Evolutionary conservation across 108 stramenopile genomes (phyloP).

Genomic region (Nitzschia putrida): DNA sequence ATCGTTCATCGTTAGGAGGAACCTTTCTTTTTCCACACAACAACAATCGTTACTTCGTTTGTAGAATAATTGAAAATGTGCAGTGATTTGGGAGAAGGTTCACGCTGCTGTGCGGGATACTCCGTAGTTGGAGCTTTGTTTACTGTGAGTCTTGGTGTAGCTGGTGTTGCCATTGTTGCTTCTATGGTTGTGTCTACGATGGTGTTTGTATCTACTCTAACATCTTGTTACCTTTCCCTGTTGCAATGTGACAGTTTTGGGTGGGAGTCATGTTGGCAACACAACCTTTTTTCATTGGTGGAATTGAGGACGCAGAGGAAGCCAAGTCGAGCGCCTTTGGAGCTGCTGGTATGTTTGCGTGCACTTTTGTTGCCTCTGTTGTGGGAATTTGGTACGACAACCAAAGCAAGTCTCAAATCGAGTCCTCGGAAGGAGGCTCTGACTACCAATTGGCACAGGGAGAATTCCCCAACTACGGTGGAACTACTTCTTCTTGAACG

Average conservation of each 20-base stretch:
- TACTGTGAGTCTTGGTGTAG: constrained; percentile 62
- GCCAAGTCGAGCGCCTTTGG: constrained; percentile 77
- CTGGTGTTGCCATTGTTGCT: not conserved
- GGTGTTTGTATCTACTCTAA: not conserved
- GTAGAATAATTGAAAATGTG: constrained; percentile 47
- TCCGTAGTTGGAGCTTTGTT: constrained; percentile 80
- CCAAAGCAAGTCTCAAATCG: constrained; percentile 23
- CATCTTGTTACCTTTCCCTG: not conserved
- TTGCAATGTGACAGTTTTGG: constrained; percentile 41
- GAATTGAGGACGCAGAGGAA: constrained; percentile 69
- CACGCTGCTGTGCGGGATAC: constrained; percentile 81
- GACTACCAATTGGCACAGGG: constrained; percentile 49
- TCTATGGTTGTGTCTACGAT: not conserved
- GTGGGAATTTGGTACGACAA: constrained; percentile 60
- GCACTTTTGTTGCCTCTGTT: constrained; percentile 57
- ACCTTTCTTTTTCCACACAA: too few species aligned
- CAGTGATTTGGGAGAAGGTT: constrained; percentile 73
- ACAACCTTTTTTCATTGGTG: constrained; percentile 80
- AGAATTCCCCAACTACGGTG: constrained; percentile 53
- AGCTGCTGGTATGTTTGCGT: constrained; percentile 75
- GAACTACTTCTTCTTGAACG: constrained; percentile 25
- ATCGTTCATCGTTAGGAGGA: too few species aligned
- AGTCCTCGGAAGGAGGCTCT: constrained; percentile 19
- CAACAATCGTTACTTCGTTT: too few species aligned
- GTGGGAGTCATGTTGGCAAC: constrained; percentile 68